Base-by-base conservation (phyloP, 352 stramenopile genomes). In the Globisporangium canariense region DNA sequence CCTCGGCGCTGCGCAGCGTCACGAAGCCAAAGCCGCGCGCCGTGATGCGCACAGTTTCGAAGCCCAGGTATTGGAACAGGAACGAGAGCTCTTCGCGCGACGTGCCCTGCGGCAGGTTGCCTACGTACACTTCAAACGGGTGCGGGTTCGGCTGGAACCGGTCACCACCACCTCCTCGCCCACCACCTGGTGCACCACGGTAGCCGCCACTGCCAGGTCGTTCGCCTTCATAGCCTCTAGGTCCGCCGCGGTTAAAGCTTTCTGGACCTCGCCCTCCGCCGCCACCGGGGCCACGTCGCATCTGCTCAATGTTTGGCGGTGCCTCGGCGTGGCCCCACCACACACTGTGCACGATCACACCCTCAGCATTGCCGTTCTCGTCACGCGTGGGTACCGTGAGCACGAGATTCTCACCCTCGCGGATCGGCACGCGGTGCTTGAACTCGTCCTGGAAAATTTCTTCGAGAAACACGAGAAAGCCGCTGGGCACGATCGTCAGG, bases 361-460 rank as follows among this genome's bases (percentile, higher is more conserved):
- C 75, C 56, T 94, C 83, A 0, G 81, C 60, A n/a, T 83, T 81
- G 7, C 83, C 86, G 34, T 89, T 89, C 55, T 92, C 86, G 59
- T 94, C 86, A 46, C 80, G 79, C 14, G 82, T 89, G 0, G 83
- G 83, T 20, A 91, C 81, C 10, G 83, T 89, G 7, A 94, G 67
- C 36, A 92, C 79, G 1, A 94, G 74, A 55, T 94, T 89, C 59
- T 94, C 83, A 30, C 86, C 86, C 63, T 94, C 86, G 49, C 81
- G 83, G 18, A 94, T 89, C n/a, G 86, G 86, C 40, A 94, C 84
- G 30, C 82, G 83, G 65, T 94, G 86, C 62, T 88, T 88, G 64
- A 92, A 94, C 59, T 92, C 83, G 64, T 92, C 83, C 47, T 90
- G 80, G 57, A 90, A 91, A 32, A 94, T 75, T 62, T 94, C 83